phyloP scores from a whole-genome alignment of 768 basidiomycete genomes.

The Amanita jacksonii region DNA sequence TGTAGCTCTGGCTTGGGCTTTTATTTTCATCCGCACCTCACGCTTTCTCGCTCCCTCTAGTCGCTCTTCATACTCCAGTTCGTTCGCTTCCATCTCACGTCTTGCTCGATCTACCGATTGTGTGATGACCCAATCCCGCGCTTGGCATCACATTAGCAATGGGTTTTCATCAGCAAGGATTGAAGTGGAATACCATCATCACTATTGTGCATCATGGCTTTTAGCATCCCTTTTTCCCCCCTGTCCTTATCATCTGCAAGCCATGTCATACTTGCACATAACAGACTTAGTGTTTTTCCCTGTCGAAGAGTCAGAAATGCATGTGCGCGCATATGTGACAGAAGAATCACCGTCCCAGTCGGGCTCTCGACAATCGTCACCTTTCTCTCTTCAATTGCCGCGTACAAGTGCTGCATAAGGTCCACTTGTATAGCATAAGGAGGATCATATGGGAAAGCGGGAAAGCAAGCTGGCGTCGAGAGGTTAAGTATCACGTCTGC shows the following conservation, averaged over 20 bases:
- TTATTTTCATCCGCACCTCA: slow-evolving; percentile 46
- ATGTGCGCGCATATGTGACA: not conserved
- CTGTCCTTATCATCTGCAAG: slow-evolving; percentile 60
- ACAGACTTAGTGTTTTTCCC: slow-evolving; percentile 82
- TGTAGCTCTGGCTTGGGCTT: slow-evolving; percentile 43
- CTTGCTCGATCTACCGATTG: slow-evolving; percentile 60
- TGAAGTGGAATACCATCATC: slow-evolving; percentile 19
- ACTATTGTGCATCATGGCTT: slow-evolving; percentile 25
- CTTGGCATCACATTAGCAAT: slow-evolving; percentile 20
- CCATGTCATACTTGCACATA: slow-evolving; percentile 73
- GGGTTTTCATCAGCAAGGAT: not conserved
- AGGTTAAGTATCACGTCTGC: slow-evolving; percentile 27
- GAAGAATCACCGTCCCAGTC: slow-evolving; percentile 65
- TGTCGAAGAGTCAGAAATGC: slow-evolving; percentile 17
- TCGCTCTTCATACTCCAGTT: slow-evolving; percentile 52
- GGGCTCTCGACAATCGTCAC: slow-evolving; percentile 85
- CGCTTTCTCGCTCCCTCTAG: slow-evolving; percentile 51
- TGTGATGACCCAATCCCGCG: slow-evolving; percentile 66
- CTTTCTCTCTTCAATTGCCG: slow-evolving; percentile 61
- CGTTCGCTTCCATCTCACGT: slow-evolving; percentile 58
- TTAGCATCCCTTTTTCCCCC: slow-evolving; percentile 55
- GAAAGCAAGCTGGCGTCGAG: slow-evolving; percentile 57
- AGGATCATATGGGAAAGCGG: slow-evolving; percentile 73
- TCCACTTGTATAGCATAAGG: slow-evolving; percentile 82
- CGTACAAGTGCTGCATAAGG: slow-evolving; percentile 84